Percentiles rank a stretch among this genome's conserved stretches.
Conservation (phyloP, 441 rosid genomes). For the Capsella rubella region DNA sequence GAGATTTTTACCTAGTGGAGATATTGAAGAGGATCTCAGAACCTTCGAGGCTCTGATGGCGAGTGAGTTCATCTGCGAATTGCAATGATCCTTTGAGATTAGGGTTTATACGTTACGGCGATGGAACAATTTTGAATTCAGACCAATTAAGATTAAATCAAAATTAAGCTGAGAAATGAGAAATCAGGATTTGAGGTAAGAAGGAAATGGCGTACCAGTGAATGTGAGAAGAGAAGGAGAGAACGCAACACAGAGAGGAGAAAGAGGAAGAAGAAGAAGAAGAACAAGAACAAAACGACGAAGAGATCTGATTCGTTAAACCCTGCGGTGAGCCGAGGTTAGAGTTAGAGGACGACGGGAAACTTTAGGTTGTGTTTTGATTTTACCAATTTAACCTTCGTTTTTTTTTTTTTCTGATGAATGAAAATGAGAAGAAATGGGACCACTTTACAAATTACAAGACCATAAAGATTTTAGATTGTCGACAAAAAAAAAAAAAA, state of each 20-base stretch:
- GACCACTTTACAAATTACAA: too few relatives aligned
- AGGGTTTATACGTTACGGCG: slow-evolving; percentile 11
- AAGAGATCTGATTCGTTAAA: slow-evolving; percentile 3
- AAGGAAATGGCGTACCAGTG: slow-evolving; percentile 5
- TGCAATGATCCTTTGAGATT: neutral
- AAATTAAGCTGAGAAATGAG: neutral
- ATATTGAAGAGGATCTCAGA: slow-evolving; percentile 26
- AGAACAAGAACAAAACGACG: neutral
- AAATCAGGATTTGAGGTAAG: neutral
- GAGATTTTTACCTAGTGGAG: slow-evolving; percentile 31
- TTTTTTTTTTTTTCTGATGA: too few relatives aligned
- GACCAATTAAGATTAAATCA: neutral
- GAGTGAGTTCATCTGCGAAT: slow-evolving; percentile 33
- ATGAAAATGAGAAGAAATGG: too few relatives aligned
- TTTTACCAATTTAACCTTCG: too few relatives aligned
- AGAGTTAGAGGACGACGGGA: too few relatives aligned
- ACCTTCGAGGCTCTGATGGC: slow-evolving; percentile 35
- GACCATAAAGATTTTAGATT: too few relatives aligned
- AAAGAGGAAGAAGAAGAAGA: neutral
- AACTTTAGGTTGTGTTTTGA: too few relatives aligned
- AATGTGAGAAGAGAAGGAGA: neutral
- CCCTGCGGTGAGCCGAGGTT: neutral
- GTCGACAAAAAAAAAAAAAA: too few relatives aligned
- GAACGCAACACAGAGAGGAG: neutral
- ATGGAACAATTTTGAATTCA: neutral